Evolutionary conservation across 768 basidiomycete species (phyloP), one percentile per base, ranked within the genome.

Genomic region (Podaxis rugospora): DNA sequence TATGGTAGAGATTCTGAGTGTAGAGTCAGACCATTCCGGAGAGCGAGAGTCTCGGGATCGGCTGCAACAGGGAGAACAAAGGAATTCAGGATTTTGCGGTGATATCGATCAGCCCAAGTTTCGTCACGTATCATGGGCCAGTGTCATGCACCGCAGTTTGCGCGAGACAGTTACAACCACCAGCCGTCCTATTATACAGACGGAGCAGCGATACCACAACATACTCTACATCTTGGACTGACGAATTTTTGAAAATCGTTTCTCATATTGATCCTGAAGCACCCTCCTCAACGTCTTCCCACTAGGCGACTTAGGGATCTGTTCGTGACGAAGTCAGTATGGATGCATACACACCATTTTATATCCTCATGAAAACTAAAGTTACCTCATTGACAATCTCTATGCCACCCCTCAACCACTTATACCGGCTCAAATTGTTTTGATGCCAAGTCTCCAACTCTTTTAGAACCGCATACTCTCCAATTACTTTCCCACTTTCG

Each of bases 401-500:
- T 6, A 90, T 80, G 0, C 91, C 90, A 3, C 91, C 90, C 9
- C 88, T 75, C 56, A 92, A 65, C 84, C 88, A 89, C 69, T 93
- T 92, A 66, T 87, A 88, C 68, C 79, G 83, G 72, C 88, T 90
- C 57, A 92, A 70, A 62, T 82, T 79, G 70, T 80, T 75, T 60
- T 80, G 76, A 37, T 83, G 76, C 90, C 89, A 92, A 9, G 64
- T 70, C 21, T 88, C 80, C 4, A 93, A 73, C 57, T 75, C 78
- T 53, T 72, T 71, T 1, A 80, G 66, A 5, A 78, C 81, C 42
- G 68, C 69, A 13, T 64, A 64, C 1, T 69, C 68, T 13, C 87
- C 86, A 4, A 77, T 66, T 50, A 71, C 74, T 66, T 77, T 79
- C 4, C 90, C 90, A 0, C 68, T 67, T 0, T 74, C 62, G 57